A percentile compares a stretch with the other conserved stretches of the same genome.
phyloP scores from a whole-genome alignment of 805 yeast species.

The Metschnikowia picachoensis region DNA sequence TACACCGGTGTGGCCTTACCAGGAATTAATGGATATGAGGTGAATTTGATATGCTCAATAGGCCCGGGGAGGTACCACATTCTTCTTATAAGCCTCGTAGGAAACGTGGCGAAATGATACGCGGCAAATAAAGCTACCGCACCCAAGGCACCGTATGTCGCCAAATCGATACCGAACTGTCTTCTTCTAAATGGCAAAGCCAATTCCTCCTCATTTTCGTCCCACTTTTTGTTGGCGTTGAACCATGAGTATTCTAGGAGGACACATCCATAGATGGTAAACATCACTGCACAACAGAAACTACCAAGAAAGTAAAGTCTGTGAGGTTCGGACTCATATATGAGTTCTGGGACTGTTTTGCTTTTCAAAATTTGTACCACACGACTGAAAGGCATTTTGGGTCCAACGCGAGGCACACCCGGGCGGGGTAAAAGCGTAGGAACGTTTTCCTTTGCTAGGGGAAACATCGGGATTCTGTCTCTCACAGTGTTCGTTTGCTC shows the following conservation, averaged over 20 bases:
- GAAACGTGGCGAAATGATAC: conserved; percentile 40
- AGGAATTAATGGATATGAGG: conserved; percentile 74
- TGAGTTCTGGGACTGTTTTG: conserved; percentile 62
- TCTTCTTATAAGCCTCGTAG: conserved; percentile 68
- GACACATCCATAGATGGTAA: conserved; percentile 64
- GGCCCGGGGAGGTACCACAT: conserved; percentile 72
- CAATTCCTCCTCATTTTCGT: conserved; percentile 48
- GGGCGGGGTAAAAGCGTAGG: conserved; percentile 72
- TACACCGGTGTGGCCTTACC: conserved; percentile 72
- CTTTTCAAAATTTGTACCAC: conserved; percentile 54
- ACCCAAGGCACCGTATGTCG: conserved; percentile 28
- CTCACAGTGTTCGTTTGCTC: conserved; percentile 40
- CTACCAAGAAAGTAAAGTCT: conserved; percentile 67
- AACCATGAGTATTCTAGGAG: conserved; percentile 54
- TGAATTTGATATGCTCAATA: conserved; percentile 54
- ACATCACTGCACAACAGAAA: conserved; percentile 63
- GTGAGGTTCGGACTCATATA: conserved; percentile 84
- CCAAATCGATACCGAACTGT: conserved; percentile 32
- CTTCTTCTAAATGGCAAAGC: conserved; percentile 40
- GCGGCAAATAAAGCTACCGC: conserved; percentile 27
- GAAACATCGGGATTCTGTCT: conserved; percentile 65
- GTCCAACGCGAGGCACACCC: conserved; percentile 71
- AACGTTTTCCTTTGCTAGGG: conserved; percentile 57
- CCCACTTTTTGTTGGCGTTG: conserved; percentile 48
- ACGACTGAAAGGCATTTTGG: conserved; percentile 51